Evolutionary conservation across 305 asterid genomes (phyloP), one percentile per base, ranked within the genome.

Genomic region (Fraxinus angustifolia): DNA sequence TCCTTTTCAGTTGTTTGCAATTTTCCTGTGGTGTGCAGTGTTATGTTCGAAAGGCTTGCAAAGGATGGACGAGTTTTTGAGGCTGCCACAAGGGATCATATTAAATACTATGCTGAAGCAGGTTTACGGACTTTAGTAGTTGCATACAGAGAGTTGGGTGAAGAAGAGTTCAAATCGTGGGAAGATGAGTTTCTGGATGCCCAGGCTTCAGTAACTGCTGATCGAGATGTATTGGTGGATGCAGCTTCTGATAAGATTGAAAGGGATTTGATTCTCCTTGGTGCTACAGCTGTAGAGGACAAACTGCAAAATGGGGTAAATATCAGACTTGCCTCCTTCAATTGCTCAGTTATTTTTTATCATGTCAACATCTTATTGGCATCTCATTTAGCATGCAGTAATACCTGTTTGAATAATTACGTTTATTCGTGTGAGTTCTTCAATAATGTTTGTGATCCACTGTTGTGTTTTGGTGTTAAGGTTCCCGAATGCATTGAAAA

Each of bases 241-340:
- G 93, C 92, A 11, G 91, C 93, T 73, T 94, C 99, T 65, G 98
- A 94, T 80, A 93, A 88, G 87, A 92, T 96, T 60, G 99, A 96
- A 85, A 84, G 83, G 79, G 92, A 93, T 85, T 79, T 94, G 65
- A 83, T 91, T 87, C 97, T 96, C 82, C 94, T 96, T 42, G 99
- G 99, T 74, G 97, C 97, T 75, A 96, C 99, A 19, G 99, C 98
- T 77, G 96, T 95, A 7, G 99, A 95, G 86, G 99, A 95, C 90
- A 95, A 95, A 86, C 93, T 95, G 83, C 99, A 95, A 81, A 91
- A 92, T 83, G 99, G 98, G 97, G 99, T 96, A 71, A 82, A 31
- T 82, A 68, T 79, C 79, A 48, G 65, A 77, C 84, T 84, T 77
- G n/a, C 40, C 36, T 34, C 77, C 17, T 11, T 6, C 31, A 21